Conservation (phyloP, 2,329 filamentous ascomycete species). For the Gliomastix tumulicola region DNA sequence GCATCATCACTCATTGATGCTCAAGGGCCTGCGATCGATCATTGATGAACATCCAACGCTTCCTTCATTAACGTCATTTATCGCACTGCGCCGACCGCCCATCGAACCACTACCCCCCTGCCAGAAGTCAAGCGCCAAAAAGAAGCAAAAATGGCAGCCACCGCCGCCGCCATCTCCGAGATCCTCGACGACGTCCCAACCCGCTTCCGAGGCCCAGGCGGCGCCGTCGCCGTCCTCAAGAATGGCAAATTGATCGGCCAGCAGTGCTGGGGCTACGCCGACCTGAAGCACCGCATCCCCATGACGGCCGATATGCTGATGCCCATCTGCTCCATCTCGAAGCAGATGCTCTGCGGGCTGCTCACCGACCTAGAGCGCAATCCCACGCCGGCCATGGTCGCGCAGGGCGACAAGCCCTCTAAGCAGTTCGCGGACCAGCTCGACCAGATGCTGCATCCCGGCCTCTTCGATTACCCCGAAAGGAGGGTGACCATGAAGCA, state of each 20-base stretch:
- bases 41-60: no score
- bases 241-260: background rate
- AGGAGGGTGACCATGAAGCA: background rate
- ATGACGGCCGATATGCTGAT: background rate
- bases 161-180: no score
- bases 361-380: background rate
- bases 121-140: no score
- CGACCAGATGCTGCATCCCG: background rate
- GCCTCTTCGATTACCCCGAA: background rate
- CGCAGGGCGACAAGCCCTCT: background rate
- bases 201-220: background rate
- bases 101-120: no score
- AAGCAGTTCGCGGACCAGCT: background rate
- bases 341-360: background rate
- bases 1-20: no score
- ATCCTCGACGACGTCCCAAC: background rate
- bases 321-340: background rate
- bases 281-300: background rate
- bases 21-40: no score
- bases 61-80: no score
- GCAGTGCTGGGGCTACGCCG: background rate
- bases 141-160: no score
- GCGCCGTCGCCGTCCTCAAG: background rate
- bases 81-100: no score
- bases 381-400: background rate